phyloP scores from a whole-genome alignment of 352 stramenopile species.

The Pythium vanterpoolii region DNA sequence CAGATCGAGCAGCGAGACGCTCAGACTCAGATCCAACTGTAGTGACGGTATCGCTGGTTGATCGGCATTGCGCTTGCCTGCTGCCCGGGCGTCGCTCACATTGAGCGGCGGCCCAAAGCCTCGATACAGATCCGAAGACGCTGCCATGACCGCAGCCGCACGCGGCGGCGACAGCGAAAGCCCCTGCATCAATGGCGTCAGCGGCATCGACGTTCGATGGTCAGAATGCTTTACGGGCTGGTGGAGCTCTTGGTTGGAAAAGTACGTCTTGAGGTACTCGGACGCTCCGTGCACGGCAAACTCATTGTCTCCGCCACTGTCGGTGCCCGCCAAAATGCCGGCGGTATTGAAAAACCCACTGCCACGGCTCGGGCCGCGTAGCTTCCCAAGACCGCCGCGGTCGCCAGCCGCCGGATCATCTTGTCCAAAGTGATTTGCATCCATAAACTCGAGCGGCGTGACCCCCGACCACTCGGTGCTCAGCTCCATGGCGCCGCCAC shows the following conservation, averaged over 20 bases:
- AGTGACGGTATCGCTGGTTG: constrained; percentile 35
- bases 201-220: constrained; percentile 54
- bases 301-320: constrained; percentile 15
- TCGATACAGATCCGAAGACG: constrained; percentile 7
- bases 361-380: background rate
- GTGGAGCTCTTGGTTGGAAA: constrained; percentile 63
- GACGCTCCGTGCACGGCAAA: constrained; percentile 59
- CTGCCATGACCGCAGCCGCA: constrained; percentile 28
- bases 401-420: constrained; percentile 18
- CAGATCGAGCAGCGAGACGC: constrained; percentile 67
- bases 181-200: constrained; percentile 28
- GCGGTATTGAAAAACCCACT: constrained; percentile 36
- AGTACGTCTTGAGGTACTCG: constrained; percentile 74
- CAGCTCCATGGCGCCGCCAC: constrained; percentile 24
- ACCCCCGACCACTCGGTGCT: constrained; percentile 16
- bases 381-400: constrained; percentile 15
- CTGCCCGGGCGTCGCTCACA: constrained; percentile 15
- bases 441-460: constrained; percentile 10
- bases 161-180: constrained; percentile 46
- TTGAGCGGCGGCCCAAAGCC: constrained; percentile 1
- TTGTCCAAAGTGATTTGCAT: background rate
- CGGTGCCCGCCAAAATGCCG: constrained; percentile 10
- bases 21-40: constrained; percentile 67
- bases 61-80: constrained; percentile 43
- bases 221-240: constrained; percentile 67